Evolutionary conservation across 805 yeast species (phyloP), one percentile per base, ranked within the genome.

Genomic region (Pichia cephalocereana): DNA sequence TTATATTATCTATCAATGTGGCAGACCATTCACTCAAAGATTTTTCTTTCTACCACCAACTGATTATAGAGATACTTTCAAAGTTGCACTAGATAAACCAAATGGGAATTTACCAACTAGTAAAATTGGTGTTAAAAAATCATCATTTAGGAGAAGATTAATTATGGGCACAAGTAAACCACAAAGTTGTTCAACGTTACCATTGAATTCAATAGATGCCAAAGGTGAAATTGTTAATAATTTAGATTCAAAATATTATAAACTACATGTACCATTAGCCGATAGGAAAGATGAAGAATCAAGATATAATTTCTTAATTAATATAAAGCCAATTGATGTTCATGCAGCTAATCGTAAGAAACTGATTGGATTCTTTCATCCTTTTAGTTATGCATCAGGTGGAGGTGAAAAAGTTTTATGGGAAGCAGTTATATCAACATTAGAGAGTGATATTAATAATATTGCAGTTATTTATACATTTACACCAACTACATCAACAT

Each of bases 391-490:
- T 62, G 95, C 96, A 38, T 96, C 95, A 42, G 99, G 99, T 18
- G 99, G 99, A 31, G 99, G 99, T 26, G 99, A 93, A 62, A 78
- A 91, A 48, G 99, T 93, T 0, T 70, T 93, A 39, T 93, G 99
- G 99, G 89, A 86, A 47, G 96, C 96, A 0, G 86, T 91, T 8
- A 75, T 77, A 55, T 74, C 82, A 32, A 85, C 96, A 0, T 68
- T 90, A 50, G 54, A 63, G 10, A 65, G 70, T 23, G 70, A 74
- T 52, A 66, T 67, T 8, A 58, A 65, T 30, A 79, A 80, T 56
- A 67, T 86, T 8, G 85, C 76, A 2, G 81, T 78, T 2, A 70
- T 93, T 9, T 93, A 93, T 62, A 77, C 50, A 9, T 65, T 65
- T 49, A 63, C 68, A 2, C 49, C 58, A 11, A 40, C 57, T 10